phyloP scores from a whole-genome alignment of 169 alveolate genomes.

The Eimeria praecox region DNA sequence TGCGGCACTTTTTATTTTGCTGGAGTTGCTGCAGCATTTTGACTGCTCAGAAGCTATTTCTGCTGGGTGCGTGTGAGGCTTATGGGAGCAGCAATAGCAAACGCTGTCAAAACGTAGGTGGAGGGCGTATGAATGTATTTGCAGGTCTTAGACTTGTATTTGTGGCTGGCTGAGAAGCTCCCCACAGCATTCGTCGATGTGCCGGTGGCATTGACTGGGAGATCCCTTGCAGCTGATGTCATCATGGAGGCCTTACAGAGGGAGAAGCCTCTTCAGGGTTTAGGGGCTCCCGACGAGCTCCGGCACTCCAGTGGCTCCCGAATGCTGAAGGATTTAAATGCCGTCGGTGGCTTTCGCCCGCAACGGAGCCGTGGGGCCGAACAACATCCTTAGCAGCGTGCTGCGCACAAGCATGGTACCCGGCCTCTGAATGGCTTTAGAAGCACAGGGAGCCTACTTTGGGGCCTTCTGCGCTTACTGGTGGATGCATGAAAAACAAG shows the following conservation, averaged over 20 bases:
- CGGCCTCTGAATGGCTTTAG: background rate
- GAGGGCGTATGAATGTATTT: background rate
- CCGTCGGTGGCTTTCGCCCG: background rate
- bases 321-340: background rate
- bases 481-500: background rate
- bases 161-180: conserved; percentile 68
- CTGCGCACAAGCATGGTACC: background rate
- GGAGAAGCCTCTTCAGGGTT: conserved; percentile 3
- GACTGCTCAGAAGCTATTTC: background rate
- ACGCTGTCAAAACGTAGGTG: background rate
- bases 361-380: background rate
- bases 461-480: background rate
- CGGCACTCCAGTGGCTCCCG: background rate
- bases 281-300: background rate
- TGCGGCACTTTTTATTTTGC: background rate
- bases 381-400: background rate
- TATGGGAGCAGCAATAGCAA: background rate
- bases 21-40: background rate
- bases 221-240: conserved; percentile 53
- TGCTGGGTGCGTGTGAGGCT: background rate
- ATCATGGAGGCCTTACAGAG: conserved; percentile 27
- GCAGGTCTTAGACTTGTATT: conserved; percentile 71
- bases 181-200: conserved; percentile 67
- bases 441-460: background rate
- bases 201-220: conserved; percentile 55